phyloP scores from a whole-genome alignment of 1,139 yeast genomes.

The Taphrina communis region DNA sequence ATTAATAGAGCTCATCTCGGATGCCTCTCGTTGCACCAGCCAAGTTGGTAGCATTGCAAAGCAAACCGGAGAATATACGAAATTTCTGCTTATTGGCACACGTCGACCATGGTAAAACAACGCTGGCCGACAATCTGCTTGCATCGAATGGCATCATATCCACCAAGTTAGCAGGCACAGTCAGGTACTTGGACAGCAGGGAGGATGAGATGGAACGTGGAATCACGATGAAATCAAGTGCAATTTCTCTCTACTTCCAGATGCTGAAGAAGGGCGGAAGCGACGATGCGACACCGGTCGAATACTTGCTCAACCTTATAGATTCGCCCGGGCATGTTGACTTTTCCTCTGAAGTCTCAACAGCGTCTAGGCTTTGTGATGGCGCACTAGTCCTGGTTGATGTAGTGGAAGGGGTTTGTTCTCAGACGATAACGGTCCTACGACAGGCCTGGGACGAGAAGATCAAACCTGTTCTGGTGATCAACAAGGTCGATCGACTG shows the following conservation, averaged over 20 bases:
- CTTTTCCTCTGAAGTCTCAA: conserved; percentile 92
- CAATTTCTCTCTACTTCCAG: conserved; percentile 79
- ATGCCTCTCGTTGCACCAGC: conserved; percentile 60
- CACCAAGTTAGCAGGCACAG: conserved; percentile 92
- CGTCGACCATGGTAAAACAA: conserved; percentile 96
- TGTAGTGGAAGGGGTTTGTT: conserved; percentile 97
- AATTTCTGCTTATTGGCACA: conserved; percentile 96
- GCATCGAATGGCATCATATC: conserved; percentile 98
- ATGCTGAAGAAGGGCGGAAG: conserved; percentile 24
- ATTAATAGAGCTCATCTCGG: neutral
- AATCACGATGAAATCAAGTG: conserved; percentile 89
- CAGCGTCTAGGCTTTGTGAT: conserved; percentile 93
- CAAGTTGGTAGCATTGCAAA: conserved; percentile 69
- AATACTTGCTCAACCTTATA: conserved; percentile 85
- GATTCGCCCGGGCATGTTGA: conserved; percentile 99
- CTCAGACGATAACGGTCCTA: conserved; percentile 78
- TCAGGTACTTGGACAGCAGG: conserved; percentile 87
- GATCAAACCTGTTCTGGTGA: conserved; percentile 83
- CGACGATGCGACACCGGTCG: conserved; percentile 49
- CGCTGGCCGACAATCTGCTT: conserved; percentile 85
- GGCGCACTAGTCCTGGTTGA: conserved; percentile 95
- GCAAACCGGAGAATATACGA: conserved; percentile 70
- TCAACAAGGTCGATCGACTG: conserved; percentile 89
- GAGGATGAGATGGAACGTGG: conserved; percentile 90
- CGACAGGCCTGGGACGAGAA: conserved; percentile 97